These are phyloP conservation scores for Polyporus tsugae DNA, from an alignment of 1,284 basidiomycete genomes.

Conservation along the genomic window DNA sequence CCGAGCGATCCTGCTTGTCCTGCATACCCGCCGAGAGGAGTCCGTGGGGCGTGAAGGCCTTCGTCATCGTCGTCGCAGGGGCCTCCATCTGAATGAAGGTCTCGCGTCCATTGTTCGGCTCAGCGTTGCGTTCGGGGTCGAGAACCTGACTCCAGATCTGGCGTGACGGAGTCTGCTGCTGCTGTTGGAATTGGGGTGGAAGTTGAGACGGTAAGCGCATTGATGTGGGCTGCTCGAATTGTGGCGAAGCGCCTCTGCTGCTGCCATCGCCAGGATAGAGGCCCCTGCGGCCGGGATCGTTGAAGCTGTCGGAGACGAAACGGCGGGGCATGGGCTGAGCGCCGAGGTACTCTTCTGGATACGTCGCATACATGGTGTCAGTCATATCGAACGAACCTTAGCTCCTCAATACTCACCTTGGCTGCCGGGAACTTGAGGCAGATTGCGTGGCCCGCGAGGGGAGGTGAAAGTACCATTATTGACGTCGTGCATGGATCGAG, in stretches of 20 bases:
- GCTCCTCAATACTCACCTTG: conserved; percentile 41
- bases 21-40: conserved; percentile 94
- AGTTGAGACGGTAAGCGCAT: conserved; percentile 42
- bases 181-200: conserved; percentile 29
- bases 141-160: conserved; percentile 89
- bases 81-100: conserved; percentile 88
- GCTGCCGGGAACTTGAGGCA: conserved; percentile 51
- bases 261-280: conserved; percentile 49
- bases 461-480: conserved; percentile 35
- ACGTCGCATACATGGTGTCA: conserved; percentile 22
- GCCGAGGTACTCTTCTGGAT: conserved; percentile 39
- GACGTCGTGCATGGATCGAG: conserved; percentile 36
- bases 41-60: conserved; percentile 94
- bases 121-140: conserved; percentile 67
- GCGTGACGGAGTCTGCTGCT: conserved; percentile 63
- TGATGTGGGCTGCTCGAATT: conserved; percentile 32
- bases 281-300: conserved; percentile 48
- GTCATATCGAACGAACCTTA: background rate
- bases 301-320: conserved; percentile 48
- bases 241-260: conserved; percentile 55
- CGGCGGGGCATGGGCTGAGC: conserved; percentile 39
- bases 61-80: conserved; percentile 80
- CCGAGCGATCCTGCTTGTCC: conserved; percentile 95
- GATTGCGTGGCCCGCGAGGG: conserved; percentile 49
- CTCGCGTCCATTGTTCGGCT: conserved; percentile 53